phyloP scores from a whole-genome alignment of 2,329 filamentous ascomycete genomes.

The Colletotrichum orbiculare region DNA sequence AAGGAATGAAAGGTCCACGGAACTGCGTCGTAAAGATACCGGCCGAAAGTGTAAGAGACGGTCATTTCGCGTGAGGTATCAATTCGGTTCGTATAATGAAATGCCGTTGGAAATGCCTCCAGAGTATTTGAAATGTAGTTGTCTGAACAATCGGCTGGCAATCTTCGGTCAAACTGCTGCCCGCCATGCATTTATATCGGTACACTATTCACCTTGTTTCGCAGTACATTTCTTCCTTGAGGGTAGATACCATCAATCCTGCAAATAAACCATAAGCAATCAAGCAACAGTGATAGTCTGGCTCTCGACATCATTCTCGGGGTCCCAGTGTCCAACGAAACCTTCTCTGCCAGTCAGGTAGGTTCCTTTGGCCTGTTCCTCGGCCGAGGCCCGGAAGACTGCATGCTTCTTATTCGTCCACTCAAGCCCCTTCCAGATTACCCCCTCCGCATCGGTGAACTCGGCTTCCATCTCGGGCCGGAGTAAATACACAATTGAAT shows the following conservation, averaged over 20 bases:
- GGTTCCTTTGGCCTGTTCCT: slow-evolving; percentile 16
- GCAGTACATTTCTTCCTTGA: too few species aligned
- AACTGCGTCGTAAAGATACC: too few species aligned
- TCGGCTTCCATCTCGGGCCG: slow-evolving; percentile 39
- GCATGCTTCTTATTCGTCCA: slow-evolving; percentile 40
- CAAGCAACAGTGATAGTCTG: slow-evolving; percentile 10
- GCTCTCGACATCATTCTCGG: slow-evolving; percentile 13
- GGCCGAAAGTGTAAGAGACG: too few species aligned
- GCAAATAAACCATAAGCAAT: background rate
- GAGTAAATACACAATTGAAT: slow-evolving; percentile 39
- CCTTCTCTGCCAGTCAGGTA: slow-evolving; percentile 24
- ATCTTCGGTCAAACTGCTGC: too few species aligned
- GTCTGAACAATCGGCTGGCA: too few species aligned
- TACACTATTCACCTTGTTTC: too few species aligned
- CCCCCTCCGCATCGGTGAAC: slow-evolving; percentile 35
- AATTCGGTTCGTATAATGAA: too few species aligned
- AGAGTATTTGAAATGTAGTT: too few species aligned
- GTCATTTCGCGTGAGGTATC: too few species aligned
- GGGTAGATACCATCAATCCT: too few species aligned
- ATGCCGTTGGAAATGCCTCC: too few species aligned
- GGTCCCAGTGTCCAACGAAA: slow-evolving; percentile 21
- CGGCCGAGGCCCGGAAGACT: slow-evolving; percentile 30
- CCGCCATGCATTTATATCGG: background rate
- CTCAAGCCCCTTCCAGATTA: slow-evolving; percentile 36
- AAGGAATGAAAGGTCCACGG: too few species aligned